Percentiles rank a stretch among this genome's conserved stretches.
Evolutionary conservation across 371 early-diverging fungal genomes (phyloP).

Genomic region (Circinella minor): DNA sequence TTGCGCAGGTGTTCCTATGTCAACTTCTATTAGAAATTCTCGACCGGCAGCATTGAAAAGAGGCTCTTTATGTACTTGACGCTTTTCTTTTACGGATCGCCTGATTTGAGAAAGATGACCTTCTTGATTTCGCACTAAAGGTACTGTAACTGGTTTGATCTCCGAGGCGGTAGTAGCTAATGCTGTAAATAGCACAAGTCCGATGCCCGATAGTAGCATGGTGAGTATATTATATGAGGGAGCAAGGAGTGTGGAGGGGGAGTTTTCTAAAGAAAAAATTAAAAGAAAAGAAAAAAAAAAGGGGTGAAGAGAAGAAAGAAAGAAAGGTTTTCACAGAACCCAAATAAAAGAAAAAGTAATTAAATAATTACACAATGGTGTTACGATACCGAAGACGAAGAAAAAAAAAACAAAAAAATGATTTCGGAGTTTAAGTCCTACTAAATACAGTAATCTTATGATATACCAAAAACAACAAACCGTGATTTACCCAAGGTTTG

Average conservation of each 20-base stretch:
- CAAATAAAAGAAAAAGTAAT: neutral
- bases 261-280: neutral
- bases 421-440: neutral
- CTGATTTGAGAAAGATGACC: slow-evolving; percentile 6
- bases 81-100: slow-evolving; percentile 6
- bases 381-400: neutral
- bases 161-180: neutral
- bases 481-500: too few relatives aligned
- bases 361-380: neutral
- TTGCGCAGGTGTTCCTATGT: slow-evolving; percentile 44
- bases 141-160: slow-evolving; percentile 7
- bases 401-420: neutral
- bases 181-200: neutral
- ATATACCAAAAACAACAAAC: too few relatives aligned
- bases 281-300: neutral
- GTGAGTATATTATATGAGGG: neutral
- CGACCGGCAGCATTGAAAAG: slow-evolving; percentile 36
- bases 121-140: slow-evolving; percentile 10
- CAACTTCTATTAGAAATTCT: slow-evolving; percentile 34
- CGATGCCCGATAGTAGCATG: slow-evolving; percentile 1
- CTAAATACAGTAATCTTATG: too few relatives aligned
- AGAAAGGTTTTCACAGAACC: neutral
- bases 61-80: neutral
- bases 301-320: neutral
- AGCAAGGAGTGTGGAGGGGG: neutral